phyloP scores from a whole-genome alignment of 352 stramenopile species.

The Pythium brassicae region DNA sequence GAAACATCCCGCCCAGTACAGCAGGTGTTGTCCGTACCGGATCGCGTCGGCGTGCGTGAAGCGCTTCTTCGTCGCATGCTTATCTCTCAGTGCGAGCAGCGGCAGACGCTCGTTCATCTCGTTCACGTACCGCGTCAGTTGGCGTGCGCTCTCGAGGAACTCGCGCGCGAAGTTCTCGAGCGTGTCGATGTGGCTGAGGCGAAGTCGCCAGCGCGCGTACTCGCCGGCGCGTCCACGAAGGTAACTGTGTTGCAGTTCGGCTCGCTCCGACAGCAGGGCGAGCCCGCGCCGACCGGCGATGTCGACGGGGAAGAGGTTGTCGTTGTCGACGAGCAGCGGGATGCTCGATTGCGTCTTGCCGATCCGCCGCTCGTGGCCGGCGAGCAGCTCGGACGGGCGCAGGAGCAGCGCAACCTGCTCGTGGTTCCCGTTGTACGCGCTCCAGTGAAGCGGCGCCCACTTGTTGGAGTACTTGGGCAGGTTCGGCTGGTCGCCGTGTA shows the following conservation, averaged over 20 bases:
- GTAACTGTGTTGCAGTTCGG: conserved; percentile 12
- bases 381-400: conserved; percentile 22
- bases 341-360: conserved; percentile 48
- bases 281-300: conserved; percentile 56
- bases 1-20: conserved; percentile 76
- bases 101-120: conserved; percentile 61
- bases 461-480: conserved; percentile 58
- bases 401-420: conserved; percentile 55
- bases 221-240: conserved; percentile 10
- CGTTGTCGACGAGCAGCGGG: conserved; percentile 47
- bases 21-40: conserved; percentile 70
- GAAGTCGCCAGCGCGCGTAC: conserved; percentile 51
- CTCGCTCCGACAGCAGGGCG: conserved; percentile 36
- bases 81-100: conserved; percentile 13
- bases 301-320: conserved; percentile 61
- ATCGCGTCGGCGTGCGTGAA: conserved; percentile 39
- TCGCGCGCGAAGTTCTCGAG: conserved; percentile 46
- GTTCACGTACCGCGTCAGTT: conserved; percentile 42
- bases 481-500: conserved; percentile 68
- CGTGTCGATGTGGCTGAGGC: conserved; percentile 51
- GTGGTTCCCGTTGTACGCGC: conserved; percentile 72
- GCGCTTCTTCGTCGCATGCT: conserved; percentile 12
- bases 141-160: conserved; percentile 39
- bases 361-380: conserved; percentile 3
- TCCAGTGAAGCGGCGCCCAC: conserved; percentile 75